A percentile compares a stretch with the other conserved stretches of the same genome.
These are phyloP conservation scores for Eragrostis tef DNA, from an alignment of 202 grass and related monocot genomes.

Conservation along the genomic window DNA sequence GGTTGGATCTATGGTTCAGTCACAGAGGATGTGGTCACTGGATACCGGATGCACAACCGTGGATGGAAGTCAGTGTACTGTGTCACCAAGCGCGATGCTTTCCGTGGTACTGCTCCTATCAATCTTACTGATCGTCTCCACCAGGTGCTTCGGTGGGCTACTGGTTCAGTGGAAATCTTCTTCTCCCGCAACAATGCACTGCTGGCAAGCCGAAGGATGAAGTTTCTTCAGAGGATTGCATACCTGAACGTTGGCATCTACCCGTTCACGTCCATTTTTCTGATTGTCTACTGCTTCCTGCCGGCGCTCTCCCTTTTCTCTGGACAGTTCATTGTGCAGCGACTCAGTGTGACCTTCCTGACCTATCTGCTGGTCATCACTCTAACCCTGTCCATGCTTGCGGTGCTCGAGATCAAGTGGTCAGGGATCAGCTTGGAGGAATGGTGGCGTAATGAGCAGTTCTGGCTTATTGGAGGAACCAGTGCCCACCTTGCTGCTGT, in stretches of 20 bases:
- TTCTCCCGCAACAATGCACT: conserved; percentile 94
- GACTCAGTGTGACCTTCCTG: conserved; percentile 77
- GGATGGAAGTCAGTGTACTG: conserved; percentile 99
- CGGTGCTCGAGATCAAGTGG: conserved; percentile 94
- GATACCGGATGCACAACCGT: conserved; percentile 96
- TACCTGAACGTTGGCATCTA: conserved; percentile 97
- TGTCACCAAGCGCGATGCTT: conserved; percentile 91
- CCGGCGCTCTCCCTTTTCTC: conserved; percentile 93
- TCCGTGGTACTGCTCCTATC: conserved; percentile 92
- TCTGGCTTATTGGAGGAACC: conserved; percentile 92
- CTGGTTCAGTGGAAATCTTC: conserved; percentile 96
- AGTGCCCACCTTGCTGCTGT: conserved; percentile 88
- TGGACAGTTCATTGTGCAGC: conserved; percentile 84
- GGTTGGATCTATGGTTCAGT: conserved; percentile 99
- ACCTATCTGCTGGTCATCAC: conserved; percentile 84
- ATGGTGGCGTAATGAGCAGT: conserved; percentile 99
- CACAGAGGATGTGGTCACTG: conserved; percentile 94
- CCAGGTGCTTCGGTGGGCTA: conserved; percentile 94
- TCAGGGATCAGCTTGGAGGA: conserved; percentile 81
- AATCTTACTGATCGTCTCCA: conserved; percentile 96
- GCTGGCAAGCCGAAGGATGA: conserved; percentile 83
- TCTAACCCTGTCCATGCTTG: conserved; percentile 64
- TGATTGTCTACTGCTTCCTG: conserved; percentile 97
- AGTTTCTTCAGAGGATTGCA: conserved; percentile 79
- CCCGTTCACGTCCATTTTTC: conserved; percentile 94